Evolutionary conservation across 257 asterid species (phyloP).

Genomic region (Ilex aquifolium): DNA sequence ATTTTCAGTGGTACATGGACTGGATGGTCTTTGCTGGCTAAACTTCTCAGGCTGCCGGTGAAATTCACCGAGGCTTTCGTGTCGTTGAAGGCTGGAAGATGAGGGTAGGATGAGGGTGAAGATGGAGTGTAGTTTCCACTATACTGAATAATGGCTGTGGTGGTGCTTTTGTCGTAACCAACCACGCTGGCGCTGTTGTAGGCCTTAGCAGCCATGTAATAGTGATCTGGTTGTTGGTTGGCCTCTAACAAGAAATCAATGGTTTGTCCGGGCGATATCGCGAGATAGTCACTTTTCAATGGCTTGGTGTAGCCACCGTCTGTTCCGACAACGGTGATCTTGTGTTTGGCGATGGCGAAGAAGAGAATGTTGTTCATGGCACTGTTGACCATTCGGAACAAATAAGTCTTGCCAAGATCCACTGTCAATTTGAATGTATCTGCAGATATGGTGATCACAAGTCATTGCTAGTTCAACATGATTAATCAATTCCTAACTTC

Average conservation of each 20-base stretch:
- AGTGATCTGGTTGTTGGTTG: conserved; percentile 41
- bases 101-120: conserved; percentile 25
- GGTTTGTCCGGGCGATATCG: conserved; percentile 59
- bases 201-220: conserved; percentile 54
- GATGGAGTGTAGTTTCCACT: conserved; percentile 30
- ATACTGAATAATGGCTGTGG: conserved; percentile 38
- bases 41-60: conserved; percentile 22
- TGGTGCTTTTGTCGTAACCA: conserved; percentile 18
- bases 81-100: conserved; percentile 21
- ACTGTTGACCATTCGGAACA: conserved; percentile 46
- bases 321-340: conserved; percentile 45
- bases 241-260: conserved; percentile 43
- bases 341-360: conserved; percentile 48
- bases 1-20: conserved; percentile 34
- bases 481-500: too few species aligned
- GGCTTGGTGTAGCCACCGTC: conserved; percentile 52
- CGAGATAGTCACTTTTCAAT: conserved; percentile 26
- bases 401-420: conserved; percentile 37
- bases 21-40: conserved; percentile 20
- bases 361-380: conserved; percentile 49
- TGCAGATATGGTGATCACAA: too few species aligned
- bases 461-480: too few species aligned
- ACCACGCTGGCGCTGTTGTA: conserved; percentile 9
- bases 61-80: conserved; percentile 19
- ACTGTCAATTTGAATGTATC: too few species aligned